phyloP scores from a whole-genome alignment of 2,329 filamentous ascomycete species.

The Nannizzia gypsea region DNA sequence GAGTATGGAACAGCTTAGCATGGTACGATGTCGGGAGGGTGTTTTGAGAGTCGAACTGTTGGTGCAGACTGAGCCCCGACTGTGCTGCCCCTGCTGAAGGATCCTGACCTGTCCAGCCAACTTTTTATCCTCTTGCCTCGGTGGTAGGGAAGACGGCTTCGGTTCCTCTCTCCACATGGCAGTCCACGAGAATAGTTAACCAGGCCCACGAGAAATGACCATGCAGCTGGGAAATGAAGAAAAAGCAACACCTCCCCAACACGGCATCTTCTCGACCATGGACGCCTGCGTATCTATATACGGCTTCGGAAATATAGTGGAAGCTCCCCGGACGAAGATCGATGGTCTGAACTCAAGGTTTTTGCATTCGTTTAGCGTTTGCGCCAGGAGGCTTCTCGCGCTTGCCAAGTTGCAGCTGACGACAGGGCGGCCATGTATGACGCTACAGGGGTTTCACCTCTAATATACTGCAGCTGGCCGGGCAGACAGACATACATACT shows the following conservation, averaged over 20 bases:
- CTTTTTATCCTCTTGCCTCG: no score
- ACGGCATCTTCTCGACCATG: no score
- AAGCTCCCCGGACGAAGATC: slow-evolving; percentile 1
- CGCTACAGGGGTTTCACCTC: not conserved
- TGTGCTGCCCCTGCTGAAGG: not conserved
- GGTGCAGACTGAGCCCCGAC: not conserved
- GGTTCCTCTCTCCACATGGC: no score
- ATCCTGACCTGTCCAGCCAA: not conserved
- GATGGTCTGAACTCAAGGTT: slow-evolving; percentile 3
- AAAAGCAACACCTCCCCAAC: no score
- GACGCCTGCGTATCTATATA: not conserved
- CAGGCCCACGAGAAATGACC: no score
- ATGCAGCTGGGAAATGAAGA: no score
- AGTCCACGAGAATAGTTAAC: no score
- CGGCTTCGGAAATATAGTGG: not conserved
- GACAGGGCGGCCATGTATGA: slow-evolving; percentile 5
- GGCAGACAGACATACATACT: not conserved
- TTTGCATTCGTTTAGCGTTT: not conserved
- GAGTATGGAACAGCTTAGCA: not conserved
- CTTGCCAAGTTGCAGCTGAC: slow-evolving; percentile 1
- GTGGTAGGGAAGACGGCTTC: no score
- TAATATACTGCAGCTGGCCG: no score
- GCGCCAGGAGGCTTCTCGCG: not conserved
- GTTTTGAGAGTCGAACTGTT: not conserved
- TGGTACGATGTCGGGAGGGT: not conserved